Evolutionary conservation across 108 stramenopile genomes (phyloP), one percentile per base, ranked within the genome.

Genomic region (Skeletonema costatum): DNA sequence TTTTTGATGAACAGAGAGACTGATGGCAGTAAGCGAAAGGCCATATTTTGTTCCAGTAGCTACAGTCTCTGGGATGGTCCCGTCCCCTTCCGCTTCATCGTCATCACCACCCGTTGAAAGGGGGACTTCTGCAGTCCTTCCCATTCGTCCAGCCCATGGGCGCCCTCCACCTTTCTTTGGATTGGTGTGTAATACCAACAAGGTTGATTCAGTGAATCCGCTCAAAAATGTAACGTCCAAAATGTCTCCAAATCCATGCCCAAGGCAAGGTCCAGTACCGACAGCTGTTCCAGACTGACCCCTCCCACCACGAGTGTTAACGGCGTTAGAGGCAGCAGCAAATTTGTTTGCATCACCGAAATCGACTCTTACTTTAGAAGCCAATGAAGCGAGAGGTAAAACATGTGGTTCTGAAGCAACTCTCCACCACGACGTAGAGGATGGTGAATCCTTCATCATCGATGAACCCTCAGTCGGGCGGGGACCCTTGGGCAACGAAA

Each of bases 161-260:
- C 85, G 77, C 7, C 90, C 90, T 4, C 85, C 82, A 48, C 80
- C 67, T 51, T 80, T 58, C 17, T 68, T 69, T 17, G 87, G 85
- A 71, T 89, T 87, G 62, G 92, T 83, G 75, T 96, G 95, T 66
- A 93, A 66, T 5, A 96, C 33, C 56, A 90, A 71, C 73, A 93
- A 41, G 4, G 90, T 93, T 25, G 95, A 90, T 76, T 92, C 91
- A 9, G 80, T 79, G 64, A 92, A 96, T 51, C 93, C 92, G 32
- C 86, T 87, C 64, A 96, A 77, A 74, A 89, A 94, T 10, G 82
- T 48, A 5, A 78, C 68, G 14, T 70, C 75, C 32, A 92, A 53
- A 32, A 96, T 86, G 60, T 96, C 95, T 13, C 95, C 95, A 72
- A 92, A 93, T 0, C 94, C 94, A 79, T 92, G 91, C 3, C 78